A percentile compares a stretch with the other conserved stretches of the same genome.
Evolutionary conservation across 2,329 filamentous ascomycete species (phyloP).

Genomic region (Clonostachys sp.): DNA sequence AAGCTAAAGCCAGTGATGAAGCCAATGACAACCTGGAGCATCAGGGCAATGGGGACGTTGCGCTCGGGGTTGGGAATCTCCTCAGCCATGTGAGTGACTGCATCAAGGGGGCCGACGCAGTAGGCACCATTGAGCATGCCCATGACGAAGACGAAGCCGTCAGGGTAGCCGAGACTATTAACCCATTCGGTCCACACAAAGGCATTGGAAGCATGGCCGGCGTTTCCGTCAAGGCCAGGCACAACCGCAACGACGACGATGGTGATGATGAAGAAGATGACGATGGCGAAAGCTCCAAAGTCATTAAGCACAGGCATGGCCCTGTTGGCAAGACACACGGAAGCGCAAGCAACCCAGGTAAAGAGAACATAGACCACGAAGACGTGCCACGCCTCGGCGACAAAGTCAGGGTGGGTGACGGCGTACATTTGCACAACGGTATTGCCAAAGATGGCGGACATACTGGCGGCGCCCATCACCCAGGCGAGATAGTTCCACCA

Average conservation of each 20-base stretch:
- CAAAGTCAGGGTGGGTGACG: constrained; percentile 29
- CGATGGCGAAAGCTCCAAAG: constrained; percentile 43
- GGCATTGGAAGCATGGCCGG: constrained; percentile 19
- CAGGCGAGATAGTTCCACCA: constrained; percentile 41
- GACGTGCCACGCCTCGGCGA: constrained; percentile 31
- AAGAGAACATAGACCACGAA: constrained; percentile 33
- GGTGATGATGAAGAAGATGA: constrained; percentile 49
- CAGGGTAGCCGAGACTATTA: constrained; percentile 29
- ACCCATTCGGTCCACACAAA: constrained; percentile 35
- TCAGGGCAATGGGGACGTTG: constrained; percentile 50
- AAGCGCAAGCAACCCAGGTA: constrained; percentile 29
- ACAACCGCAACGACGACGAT: constrained; percentile 52
- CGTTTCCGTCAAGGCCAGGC: constrained; percentile 23
- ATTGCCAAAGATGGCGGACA: constrained; percentile 33
- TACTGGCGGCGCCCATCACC: constrained; percentile 30
- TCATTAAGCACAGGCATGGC: constrained; percentile 46
- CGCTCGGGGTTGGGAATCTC: constrained; percentile 50
- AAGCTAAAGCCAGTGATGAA: constrained; percentile 49
- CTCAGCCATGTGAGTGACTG: constrained; percentile 60
- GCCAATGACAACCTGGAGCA: constrained; percentile 42
- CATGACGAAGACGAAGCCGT: constrained; percentile 33
- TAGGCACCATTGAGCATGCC: constrained; percentile 62
- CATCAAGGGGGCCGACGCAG: constrained; percentile 62
- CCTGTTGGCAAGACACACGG: constrained; percentile 49
- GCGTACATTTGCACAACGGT: constrained; percentile 37